Evolutionary conservation across 345 rosid genomes (phyloP).

Genomic region (Aethionema arabicum): DNA sequence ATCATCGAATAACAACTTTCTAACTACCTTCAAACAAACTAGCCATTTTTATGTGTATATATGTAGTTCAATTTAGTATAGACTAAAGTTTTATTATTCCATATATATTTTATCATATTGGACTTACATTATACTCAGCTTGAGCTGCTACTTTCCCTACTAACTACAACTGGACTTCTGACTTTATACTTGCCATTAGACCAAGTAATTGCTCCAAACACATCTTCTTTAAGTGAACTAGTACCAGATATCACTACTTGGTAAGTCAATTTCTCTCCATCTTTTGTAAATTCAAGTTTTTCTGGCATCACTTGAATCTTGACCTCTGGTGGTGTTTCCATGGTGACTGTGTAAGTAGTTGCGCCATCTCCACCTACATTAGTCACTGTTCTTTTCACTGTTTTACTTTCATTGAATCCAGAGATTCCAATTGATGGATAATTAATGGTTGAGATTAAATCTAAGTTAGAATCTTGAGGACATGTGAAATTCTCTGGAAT

Average conservation of each 20-base stretch:
- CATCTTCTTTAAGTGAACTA: conserved; percentile 36
- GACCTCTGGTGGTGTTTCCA: conserved; percentile 41
- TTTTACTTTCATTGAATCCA: conserved; percentile 42
- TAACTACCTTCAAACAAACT: too few species aligned
- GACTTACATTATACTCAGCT: conserved; percentile 19
- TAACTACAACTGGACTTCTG: conserved; percentile 56
- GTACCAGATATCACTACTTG: conserved; percentile 44
- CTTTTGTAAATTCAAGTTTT: conserved; percentile 44
- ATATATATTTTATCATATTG: conserved; percentile 4
- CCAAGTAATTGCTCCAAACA: conserved; percentile 72
- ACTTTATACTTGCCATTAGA: conserved; percentile 50
- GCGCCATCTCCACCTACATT: conserved; percentile 60
- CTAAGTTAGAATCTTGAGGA: conserved; percentile 45
- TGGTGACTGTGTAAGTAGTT: conserved; percentile 38
- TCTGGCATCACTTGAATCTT: conserved; percentile 47
- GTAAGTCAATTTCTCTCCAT: conserved; percentile 50
- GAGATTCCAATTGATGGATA: conserved; percentile 74
- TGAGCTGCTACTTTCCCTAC: conserved; percentile 34
- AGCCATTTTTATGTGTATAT: too few species aligned
- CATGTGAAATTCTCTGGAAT: conserved; percentile 53
- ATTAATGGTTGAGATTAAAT: conserved; percentile 59
- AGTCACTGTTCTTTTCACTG: conserved; percentile 53
- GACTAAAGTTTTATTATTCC: conserved; percentile 26
- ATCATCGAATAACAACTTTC: too few species aligned
- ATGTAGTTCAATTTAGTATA: neutral